Base-by-base conservation (phyloP, 2,329 filamentous ascomycete genomes). In the Zelopaecilomyces penicillatus region DNA sequence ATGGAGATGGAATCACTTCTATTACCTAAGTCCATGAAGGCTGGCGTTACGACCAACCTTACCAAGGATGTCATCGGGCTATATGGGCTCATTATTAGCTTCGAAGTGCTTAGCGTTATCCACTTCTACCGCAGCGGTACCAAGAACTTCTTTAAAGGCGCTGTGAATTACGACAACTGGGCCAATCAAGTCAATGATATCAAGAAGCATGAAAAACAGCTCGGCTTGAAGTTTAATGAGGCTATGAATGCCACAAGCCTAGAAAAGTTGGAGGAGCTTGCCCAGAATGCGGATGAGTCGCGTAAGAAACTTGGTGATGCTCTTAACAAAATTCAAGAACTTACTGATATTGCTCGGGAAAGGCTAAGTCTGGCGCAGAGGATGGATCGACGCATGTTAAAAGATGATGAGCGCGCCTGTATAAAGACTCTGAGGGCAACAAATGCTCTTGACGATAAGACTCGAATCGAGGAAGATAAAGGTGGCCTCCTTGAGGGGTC, bases 381-480 rank as follows among this genome's bases (percentile, higher is more conserved):
- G n/a, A n/a, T n/a, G n/a, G n/a, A n/a, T n/a, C n/a, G n/a, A n/a
- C n/a, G n/a, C n/a, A n/a, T n/a, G n/a, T n/a, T n/a, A n/a, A n/a
- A n/a, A n/a, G n/a, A n/a, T n/a, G n/a, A n/a, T n/a, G n/a, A n/a
- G n/a, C n/a, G n/a, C n/a, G n/a, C n/a, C n/a, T n/a, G n/a, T n/a
- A n/a, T n/a, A n/a, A n/a, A n/a, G n/a, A n/a, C n/a, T n/a, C n/a
- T n/a, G n/a, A n/a, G n/a, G n/a, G n/a, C n/a, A n/a, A 65, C 58
- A 1, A 52, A 65, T 36, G 59, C 62, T 8, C 41, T 45, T 6
- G 8, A 52, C 12, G 62, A 67, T 39, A 67, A 63, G 43, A 42
- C 10, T 1, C 60, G 61, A 26, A 64, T 70, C 37, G 52, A 64
- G 38, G 28, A 53, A 1, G 57, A 51, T 0, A 67, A 67, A 38